These are phyloP conservation scores for Pyracantha coccinea DNA, from an alignment of 331 rosid species.

Conservation along the genomic window DNA sequence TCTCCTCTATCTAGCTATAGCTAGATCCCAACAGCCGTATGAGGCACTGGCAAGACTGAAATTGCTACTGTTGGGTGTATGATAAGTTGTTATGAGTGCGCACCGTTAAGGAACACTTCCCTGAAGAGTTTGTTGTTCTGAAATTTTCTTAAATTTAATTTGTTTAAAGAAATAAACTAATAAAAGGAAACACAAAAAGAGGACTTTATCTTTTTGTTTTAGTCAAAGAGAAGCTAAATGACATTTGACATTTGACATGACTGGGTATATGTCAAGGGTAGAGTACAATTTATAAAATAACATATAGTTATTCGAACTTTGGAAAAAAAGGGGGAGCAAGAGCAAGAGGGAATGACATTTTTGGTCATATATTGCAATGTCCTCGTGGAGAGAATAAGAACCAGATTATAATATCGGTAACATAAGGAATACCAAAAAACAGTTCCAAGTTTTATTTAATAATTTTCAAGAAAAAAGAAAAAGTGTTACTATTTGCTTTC, in stretches of 20 bases:
- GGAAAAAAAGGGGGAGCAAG: neutral
- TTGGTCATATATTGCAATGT: conserved; percentile 22
- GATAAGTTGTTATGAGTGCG: neutral
- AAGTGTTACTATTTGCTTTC: conserved; percentile 23
- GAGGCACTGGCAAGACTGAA: neutral
- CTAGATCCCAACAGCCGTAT: neutral
- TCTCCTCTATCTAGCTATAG: too few species aligned
- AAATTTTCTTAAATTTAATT: too few species aligned
- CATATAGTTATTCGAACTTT: neutral
- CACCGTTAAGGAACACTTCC: neutral
- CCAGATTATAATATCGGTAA: neutral
- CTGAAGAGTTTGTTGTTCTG: neutral
- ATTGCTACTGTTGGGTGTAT: neutral
- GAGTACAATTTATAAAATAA: neutral
- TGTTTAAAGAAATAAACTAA: too few species aligned
- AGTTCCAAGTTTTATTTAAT: neutral
- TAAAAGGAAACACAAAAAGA: too few species aligned
- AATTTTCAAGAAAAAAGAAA: conserved; percentile 8
- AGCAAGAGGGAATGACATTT: conserved; percentile 7
- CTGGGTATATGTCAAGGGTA: neutral
- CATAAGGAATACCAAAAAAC: neutral
- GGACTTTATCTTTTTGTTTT: neutral
- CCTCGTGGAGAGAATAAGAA: conserved; percentile 23
- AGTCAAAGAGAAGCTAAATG: neutral
- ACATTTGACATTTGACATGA: neutral